Evolutionary conservation across 2,329 filamentous ascomycete genomes (phyloP), one percentile per base, ranked within the genome.

Genomic region (Ophiostoma sp.): DNA sequence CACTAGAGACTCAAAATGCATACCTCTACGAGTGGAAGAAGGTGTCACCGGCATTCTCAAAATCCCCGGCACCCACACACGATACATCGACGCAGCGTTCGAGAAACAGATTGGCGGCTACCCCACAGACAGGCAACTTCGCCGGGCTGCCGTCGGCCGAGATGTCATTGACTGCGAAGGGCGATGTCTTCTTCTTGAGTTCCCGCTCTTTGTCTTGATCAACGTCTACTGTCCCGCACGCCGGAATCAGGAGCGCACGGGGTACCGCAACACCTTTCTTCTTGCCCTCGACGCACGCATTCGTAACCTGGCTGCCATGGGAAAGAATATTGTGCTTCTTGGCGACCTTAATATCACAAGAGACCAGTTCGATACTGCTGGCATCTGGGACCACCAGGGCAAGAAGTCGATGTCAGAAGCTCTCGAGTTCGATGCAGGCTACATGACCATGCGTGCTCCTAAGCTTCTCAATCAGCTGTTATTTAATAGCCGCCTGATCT

Each of bases 211-310:
- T 76, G 92, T 99, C 4, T 84, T 99, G 16, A 85, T 99, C 66
- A 95, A 94, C 4, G 89, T 96, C 2, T 98, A 99, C 78, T 92
- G 91, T 73, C 95, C 95, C 11, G 95, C 94, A 36, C 93, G 90
- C 74, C 88, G 93, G 69, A 93, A 97, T 74, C 92, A 95, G 70
- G 69, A 87, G 3, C 86, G 95, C 40, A 89, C 93, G 73, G 87
- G 90, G 71, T 99, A 96, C 75, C 89, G 94, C 14, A 82, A 90
- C 67, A 88, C 85, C 36, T 99, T 96, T 75, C 83, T 96, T 55
- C 85, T 88, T 71, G 88, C 91, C 2, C 82, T 99, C 5, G 93
- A 98, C 75, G 85, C 87, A 58, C 87, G 95, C 18, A 86, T 98
- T 66, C 89, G 95, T 27, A 98, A 98, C 75, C 83, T 99, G 0